These are phyloP conservation scores for Globisporangium paroecandrum DNA, from an alignment of 352 stramenopile species.

Conservation along the genomic window DNA sequence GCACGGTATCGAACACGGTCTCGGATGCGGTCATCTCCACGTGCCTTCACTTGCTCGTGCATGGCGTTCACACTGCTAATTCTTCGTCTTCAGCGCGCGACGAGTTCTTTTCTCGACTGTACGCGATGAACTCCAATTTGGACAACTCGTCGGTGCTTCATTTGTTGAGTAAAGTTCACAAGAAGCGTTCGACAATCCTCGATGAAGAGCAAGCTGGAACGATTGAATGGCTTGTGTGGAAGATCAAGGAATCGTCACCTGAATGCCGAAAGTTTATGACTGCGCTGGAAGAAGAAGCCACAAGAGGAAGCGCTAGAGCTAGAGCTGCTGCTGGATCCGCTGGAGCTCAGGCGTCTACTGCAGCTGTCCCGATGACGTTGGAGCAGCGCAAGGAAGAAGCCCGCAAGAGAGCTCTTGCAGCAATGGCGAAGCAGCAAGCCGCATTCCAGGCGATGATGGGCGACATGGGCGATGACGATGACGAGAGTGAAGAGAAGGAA, in stretches of 20 bases:
- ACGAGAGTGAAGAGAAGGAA: constrained; percentile 30
- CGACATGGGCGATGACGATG: constrained; percentile 34
- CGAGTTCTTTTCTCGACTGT: constrained; percentile 56
- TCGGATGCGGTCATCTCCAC: constrained; percentile 85
- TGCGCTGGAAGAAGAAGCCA: constrained; percentile 31
- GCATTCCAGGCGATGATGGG: constrained; percentile 84
- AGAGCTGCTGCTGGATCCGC: constrained; percentile 2
- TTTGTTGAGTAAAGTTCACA: constrained; percentile 50
- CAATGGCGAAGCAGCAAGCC: constrained; percentile 80
- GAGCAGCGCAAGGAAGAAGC: constrained; percentile 78
- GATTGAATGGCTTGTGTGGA: constrained; percentile 73
- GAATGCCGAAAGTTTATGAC: constrained; percentile 37
- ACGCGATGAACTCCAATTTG: constrained; percentile 26
- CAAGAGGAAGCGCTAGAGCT: constrained; percentile 21
- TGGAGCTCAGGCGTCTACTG: neutral
- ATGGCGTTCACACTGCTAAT: constrained; percentile 64
- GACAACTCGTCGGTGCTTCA: constrained; percentile 46
- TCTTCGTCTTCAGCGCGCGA: constrained; percentile 17
- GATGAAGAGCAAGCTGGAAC: constrained; percentile 75
- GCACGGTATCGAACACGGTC: constrained; percentile 31
- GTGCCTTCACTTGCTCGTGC: constrained; percentile 73
- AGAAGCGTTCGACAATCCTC: constrained; percentile 39
- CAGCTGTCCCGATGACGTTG: constrained; percentile 39
- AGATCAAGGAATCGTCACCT: constrained; percentile 44
- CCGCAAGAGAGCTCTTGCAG: constrained; percentile 66